phyloP scores from a whole-genome alignment of 2,329 filamentous ascomycete genomes.

The Diplodia intermedia region DNA sequence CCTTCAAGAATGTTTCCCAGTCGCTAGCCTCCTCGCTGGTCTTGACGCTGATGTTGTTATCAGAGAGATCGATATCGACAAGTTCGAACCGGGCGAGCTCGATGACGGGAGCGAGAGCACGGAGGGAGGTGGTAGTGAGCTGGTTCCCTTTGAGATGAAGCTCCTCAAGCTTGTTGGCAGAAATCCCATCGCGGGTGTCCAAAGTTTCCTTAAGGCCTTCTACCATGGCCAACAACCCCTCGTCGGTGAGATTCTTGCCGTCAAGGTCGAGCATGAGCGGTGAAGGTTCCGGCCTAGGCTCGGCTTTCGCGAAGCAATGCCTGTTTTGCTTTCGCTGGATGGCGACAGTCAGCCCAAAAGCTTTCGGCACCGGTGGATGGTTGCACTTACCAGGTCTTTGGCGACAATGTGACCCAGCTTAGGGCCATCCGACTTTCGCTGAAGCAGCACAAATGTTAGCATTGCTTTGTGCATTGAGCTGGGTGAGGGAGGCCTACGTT shows the following conservation, averaged over 20 bases:
- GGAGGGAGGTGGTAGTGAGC: conserved; percentile 53
- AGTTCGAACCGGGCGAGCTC: conserved; percentile 52
- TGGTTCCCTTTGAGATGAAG: conserved; percentile 55
- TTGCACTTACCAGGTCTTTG: conserved; percentile 50
- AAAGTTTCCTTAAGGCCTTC: conserved; percentile 52
- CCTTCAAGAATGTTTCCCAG: conserved; percentile 54
- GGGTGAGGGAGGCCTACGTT: conserved; percentile 42
- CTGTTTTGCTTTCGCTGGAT: conserved; percentile 44
- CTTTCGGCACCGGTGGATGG: conserved; percentile 35
- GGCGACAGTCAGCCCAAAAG: conserved; percentile 36
- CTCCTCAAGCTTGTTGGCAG: conserved; percentile 52
- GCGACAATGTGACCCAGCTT: conserved; percentile 56
- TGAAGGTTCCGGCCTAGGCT: conserved; percentile 40
- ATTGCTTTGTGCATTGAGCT: not conserved
- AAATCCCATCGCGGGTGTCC: conserved; percentile 39
- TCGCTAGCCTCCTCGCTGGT: conserved; percentile 46
- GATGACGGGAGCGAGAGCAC: conserved; percentile 52
- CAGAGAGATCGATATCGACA: conserved; percentile 55
- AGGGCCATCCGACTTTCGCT: conserved; percentile 55
- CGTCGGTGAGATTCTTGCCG: conserved; percentile 55
- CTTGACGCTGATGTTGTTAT: conserved; percentile 53
- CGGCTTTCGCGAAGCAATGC: conserved; percentile 36
- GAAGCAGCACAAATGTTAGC: conserved; percentile 11
- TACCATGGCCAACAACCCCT: conserved; percentile 53
- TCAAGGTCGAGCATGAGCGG: conserved; percentile 55